Base-by-base conservation (phyloP, 2,329 filamentous ascomycete genomes). In the Phoma sp. region DNA sequence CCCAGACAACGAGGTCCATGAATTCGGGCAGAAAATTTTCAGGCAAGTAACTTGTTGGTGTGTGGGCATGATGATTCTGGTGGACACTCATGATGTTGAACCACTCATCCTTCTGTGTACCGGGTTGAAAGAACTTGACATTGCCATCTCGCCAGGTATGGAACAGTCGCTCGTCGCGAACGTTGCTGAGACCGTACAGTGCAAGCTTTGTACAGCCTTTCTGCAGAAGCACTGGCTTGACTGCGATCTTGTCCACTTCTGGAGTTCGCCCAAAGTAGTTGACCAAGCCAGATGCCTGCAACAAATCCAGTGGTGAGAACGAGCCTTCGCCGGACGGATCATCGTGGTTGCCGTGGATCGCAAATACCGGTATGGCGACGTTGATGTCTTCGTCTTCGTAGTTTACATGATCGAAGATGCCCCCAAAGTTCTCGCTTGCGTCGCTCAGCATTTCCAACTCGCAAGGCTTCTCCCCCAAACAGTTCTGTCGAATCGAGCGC, bases 371-470 rank as follows among this genome's bases (percentile, higher is more conserved):
- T 51, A 98, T 97, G 1, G 93, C 91, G 57, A 99, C 87, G 69
- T 99, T 99, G 76, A 99, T 97, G 67, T 99, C 92, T 22, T 91
- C 87, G 69, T 99, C 95, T 76, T 98, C 92, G 76, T 99, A 99
- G 76, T 99, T 99, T 76, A 96, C 94, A 74, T 97, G 90, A 44
- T 92, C 88, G 71, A 97, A 96, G 0, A 92, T 88, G 6, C 81
- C 90, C 58, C 92, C 89, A 67, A 99, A 97, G 60, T 94, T 91
- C 68, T 96, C 90, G 64, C 88, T 92, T 7, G 91, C 92, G 75
- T 99, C 95, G 71, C 92, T 96, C 39, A 99, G 82, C 76, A 98
- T 92, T 75, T 99, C 91, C 57, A 99, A 82, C 74, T 96, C 91
- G 73, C 94, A 98, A 0, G 95, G 95, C 71, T 96, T 97, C 78